Conservation (phyloP, 768 basidiomycete genomes). For the Boletus eberwhitei region DNA sequence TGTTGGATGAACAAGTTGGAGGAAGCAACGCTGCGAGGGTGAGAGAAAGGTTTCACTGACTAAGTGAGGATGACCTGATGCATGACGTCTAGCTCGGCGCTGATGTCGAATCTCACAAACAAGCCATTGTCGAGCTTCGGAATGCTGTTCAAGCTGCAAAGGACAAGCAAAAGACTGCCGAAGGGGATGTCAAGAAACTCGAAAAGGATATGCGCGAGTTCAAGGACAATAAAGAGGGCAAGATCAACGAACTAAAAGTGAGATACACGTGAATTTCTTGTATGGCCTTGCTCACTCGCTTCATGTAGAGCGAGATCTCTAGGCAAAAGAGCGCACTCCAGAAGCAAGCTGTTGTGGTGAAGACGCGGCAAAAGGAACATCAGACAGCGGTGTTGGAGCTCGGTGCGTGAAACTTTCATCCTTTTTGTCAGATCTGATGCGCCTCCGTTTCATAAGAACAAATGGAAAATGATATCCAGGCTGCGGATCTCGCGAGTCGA, state of each 20-base stretch:
- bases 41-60: slow-evolving; percentile 23
- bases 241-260: slow-evolving; percentile 91
- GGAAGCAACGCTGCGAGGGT: slow-evolving; percentile 91
- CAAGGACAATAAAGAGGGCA: slow-evolving; percentile 97
- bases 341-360: slow-evolving; percentile 77
- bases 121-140: slow-evolving; percentile 56
- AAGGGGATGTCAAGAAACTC: slow-evolving; percentile 78
- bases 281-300: not conserved
- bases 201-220: slow-evolving; percentile 98
- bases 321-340: slow-evolving; percentile 79
- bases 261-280: slow-evolving; percentile 6
- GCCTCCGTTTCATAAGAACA: slow-evolving; percentile 16
- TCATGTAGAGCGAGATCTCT: slow-evolving; percentile 58
- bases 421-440: not conserved
- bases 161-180: slow-evolving; percentile 72
- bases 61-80: not conserved
- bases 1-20: slow-evolving; percentile 81
- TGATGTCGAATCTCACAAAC: slow-evolving; percentile 73
- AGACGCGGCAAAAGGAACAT: slow-evolving; percentile 84
- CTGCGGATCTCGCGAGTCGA: slow-evolving; percentile 19
- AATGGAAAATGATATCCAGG: slow-evolving; percentile 30
- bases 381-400: slow-evolving; percentile 85
- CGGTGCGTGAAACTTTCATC: slow-evolving; percentile 46
- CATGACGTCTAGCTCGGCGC: slow-evolving; percentile 58
- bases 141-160: slow-evolving; percentile 60